A percentile compares a stretch with the other conserved stretches of the same genome.
These are phyloP conservation scores for Ceratocystis huliohia DNA, from an alignment of 2,329 filamentous ascomycete species.

Conservation along the genomic window DNA sequence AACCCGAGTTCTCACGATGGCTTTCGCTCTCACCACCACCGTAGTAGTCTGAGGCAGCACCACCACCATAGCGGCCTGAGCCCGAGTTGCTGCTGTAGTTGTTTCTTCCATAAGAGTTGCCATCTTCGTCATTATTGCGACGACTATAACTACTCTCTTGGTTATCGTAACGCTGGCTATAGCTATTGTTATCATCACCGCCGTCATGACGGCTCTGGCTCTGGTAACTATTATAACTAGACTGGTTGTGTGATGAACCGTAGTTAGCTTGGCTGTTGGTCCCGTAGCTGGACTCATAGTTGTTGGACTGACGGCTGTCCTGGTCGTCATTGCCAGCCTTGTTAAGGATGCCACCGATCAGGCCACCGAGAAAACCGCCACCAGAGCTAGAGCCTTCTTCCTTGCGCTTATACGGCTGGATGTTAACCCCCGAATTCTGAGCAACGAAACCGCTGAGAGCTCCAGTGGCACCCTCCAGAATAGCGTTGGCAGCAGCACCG, in stretches of 20 bases:
- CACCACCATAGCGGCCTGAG: conserved; percentile 28
- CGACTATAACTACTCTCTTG: conserved; percentile 14
- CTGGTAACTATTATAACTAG: conserved; percentile 49
- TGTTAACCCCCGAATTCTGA: conserved; percentile 35
- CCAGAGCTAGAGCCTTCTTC: conserved; percentile 47
- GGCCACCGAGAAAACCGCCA: conserved; percentile 52
- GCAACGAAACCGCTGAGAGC: conserved; percentile 37
- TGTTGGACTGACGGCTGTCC: conserved; percentile 38
- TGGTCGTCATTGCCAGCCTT: conserved; percentile 35
- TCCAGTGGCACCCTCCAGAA: conserved; percentile 46
- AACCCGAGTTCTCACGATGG: conserved; percentile 9
- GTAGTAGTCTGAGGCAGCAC: conserved; percentile 39
- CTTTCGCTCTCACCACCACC: conserved; percentile 39
- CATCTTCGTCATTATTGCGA: conserved; percentile 8
- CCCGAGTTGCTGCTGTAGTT: conserved; percentile 13
- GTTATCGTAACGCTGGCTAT: conserved; percentile 15
- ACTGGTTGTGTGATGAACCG: conserved; percentile 43
- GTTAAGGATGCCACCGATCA: conserved; percentile 51
- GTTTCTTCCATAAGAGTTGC: conserved; percentile 9
- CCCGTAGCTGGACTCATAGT: conserved; percentile 46
- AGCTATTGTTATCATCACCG: conserved; percentile 1
- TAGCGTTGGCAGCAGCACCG: conserved; percentile 41
- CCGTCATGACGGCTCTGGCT: conserved; percentile 48
- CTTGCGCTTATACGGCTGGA: conserved; percentile 29
- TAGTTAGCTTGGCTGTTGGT: conserved; percentile 48